A percentile compares a stretch with the other conserved stretches of the same genome.
These are phyloP conservation scores for Rhodamnia argentea DNA, from an alignment of 345 rosid genomes.

Conservation along the genomic window DNA sequence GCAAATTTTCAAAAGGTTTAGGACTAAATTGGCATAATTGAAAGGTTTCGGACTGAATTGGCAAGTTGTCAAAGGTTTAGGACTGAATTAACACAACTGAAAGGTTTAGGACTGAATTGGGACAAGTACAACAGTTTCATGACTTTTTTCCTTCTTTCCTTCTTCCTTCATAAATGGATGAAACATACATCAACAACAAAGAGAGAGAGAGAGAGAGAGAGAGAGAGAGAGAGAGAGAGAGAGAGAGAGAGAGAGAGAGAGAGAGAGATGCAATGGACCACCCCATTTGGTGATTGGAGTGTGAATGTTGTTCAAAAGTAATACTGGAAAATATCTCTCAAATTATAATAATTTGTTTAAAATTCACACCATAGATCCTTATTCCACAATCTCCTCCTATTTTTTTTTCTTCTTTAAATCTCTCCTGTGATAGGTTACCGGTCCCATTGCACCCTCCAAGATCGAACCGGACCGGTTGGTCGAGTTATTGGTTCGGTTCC, in stretches of 20 bases:
- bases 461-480: no score
- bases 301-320: not conserved
- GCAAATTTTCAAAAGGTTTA: no score
- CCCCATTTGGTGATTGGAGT: not conserved
- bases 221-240: no score
- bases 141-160: no score
- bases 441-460: no score
- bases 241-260: not conserved
- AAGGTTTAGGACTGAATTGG: no score
- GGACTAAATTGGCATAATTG: no score
- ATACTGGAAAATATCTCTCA: not conserved
- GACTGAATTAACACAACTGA: no score
- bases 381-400: conserved; percentile 15
- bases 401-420: conserved; percentile 10
- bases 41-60: no score
- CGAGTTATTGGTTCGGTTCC: no score
- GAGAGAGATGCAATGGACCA: not conserved
- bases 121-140: no score
- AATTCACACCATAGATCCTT: conserved; percentile 4
- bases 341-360: not conserved
- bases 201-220: not conserved
- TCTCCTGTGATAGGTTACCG: not conserved
- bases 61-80: no score
- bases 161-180: not conserved
- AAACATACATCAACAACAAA: not conserved